Evolutionary conservation across 1,139 yeast genomes (phyloP).

Genomic region (Hanseniaspora gamundiae): DNA sequence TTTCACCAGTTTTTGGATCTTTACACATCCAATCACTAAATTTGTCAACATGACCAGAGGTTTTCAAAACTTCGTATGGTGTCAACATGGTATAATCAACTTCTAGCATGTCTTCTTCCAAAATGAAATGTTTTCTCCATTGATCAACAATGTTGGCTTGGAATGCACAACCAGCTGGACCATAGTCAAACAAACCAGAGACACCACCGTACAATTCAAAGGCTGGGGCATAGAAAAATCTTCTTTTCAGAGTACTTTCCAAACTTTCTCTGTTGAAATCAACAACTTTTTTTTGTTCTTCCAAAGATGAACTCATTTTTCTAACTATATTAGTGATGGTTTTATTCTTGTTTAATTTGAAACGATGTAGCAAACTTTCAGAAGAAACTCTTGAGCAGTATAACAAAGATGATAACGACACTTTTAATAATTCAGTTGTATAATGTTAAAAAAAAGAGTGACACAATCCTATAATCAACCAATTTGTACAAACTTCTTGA

Average conservation of each 20-base stretch:
- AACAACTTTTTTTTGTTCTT: slow-evolving; percentile 30
- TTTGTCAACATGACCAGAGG: slow-evolving; percentile 98
- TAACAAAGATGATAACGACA: too few relatives aligned
- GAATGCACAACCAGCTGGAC: slow-evolving; percentile 98
- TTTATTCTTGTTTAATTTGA: slow-evolving; percentile 5
- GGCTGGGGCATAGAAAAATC: slow-evolving; percentile 95
- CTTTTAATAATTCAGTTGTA: too few relatives aligned
- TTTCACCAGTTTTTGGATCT: slow-evolving; percentile 92
- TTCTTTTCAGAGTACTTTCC: slow-evolving; percentile 84
- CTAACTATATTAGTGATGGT: slow-evolving; percentile 20
- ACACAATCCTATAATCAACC: too few relatives aligned
- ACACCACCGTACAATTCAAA: slow-evolving; percentile 98
- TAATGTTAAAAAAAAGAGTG: too few relatives aligned
- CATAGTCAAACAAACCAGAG: slow-evolving; percentile 94
- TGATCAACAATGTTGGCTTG: slow-evolving; percentile 90
- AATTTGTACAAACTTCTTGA: too few relatives aligned
- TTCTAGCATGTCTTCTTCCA: slow-evolving; percentile 98
- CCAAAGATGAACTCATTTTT: slow-evolving; percentile 22
- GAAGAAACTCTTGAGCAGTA: too few relatives aligned
- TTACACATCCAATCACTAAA: slow-evolving; percentile 99
- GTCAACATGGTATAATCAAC: slow-evolving; percentile 97
- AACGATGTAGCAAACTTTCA: too few relatives aligned
- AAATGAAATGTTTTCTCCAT: slow-evolving; percentile 95
- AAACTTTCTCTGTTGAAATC: slow-evolving; percentile 72
- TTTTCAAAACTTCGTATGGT: slow-evolving; percentile 92